Evolutionary conservation across 2,329 filamentous ascomycete species (phyloP).

Genomic region (Hypoxylon sp.): DNA sequence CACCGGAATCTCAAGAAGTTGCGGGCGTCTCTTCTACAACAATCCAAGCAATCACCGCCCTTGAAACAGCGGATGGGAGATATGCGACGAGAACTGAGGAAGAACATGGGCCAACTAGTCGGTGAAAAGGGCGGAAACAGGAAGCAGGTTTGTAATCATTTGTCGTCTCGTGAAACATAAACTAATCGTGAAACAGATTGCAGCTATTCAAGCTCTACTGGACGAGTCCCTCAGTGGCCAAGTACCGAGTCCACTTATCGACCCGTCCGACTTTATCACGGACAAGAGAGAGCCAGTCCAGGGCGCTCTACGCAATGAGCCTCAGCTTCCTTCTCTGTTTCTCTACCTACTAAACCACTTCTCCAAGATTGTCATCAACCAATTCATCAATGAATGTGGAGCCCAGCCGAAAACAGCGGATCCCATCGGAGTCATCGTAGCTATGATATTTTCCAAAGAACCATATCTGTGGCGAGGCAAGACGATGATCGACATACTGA

Average conservation of each 20-base stretch:
- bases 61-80: conserved; percentile 75
- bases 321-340: conserved; percentile 68
- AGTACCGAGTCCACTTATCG: conserved; percentile 61
- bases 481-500: conserved; percentile 81
- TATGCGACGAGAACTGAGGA: conserved; percentile 75
- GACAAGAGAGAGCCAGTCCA: conserved; percentile 57
- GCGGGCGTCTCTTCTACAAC: conserved; percentile 55
- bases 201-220: conserved; percentile 61
- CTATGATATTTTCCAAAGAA: conserved; percentile 75
- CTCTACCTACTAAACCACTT: conserved; percentile 82
- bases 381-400: conserved; percentile 73
- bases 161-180: background rate
- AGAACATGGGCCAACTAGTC: conserved; percentile 77
- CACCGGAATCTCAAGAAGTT: conserved; percentile 74
- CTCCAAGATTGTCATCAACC: conserved; percentile 75
- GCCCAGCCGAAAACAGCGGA: conserved; percentile 74
- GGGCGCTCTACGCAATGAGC: conserved; percentile 60
- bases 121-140: conserved; percentile 70
- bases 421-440: conserved; percentile 79
- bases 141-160: conserved; percentile 56
- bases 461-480: conserved; percentile 72
- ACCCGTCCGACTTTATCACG: conserved; percentile 63
- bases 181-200: conserved; percentile 47
- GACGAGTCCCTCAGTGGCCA: conserved; percentile 61
- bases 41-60: conserved; percentile 62